Evolutionary conservation across 169 alveolate species (phyloP).

Genomic region (Eimeria tenella): DNA sequence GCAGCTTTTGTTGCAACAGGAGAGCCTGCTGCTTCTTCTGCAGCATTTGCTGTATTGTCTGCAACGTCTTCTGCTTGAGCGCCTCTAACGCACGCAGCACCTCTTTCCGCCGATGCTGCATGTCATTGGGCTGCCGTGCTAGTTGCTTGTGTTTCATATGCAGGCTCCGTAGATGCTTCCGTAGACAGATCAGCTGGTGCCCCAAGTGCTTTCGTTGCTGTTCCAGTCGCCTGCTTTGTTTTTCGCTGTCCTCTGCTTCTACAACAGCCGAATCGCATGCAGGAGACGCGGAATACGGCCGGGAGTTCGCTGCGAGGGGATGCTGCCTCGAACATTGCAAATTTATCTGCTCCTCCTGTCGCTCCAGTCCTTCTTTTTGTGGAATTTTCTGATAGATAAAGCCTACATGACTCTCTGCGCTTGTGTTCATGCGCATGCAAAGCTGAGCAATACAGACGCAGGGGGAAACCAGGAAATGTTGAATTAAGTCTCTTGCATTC

Average conservation of each 20-base stretch:
- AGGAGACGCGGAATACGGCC: not conserved
- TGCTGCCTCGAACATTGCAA: not conserved
- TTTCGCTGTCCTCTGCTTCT: not conserved
- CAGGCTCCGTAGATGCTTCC: not conserved
- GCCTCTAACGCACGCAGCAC: not conserved
- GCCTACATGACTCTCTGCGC: constrained; percentile 77
- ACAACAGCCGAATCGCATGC: constrained; percentile 3
- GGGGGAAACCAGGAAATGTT: not conserved
- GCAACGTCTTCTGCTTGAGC: not conserved
- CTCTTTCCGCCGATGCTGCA: constrained; percentile 33
- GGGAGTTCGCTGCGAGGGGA: not conserved
- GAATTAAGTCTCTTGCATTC: too few relatives aligned
- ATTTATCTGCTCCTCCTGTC: constrained; percentile 2
- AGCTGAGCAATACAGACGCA: constrained; percentile 51
- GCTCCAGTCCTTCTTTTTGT: not conserved
- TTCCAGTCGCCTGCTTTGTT: not conserved
- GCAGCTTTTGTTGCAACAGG: constrained; percentile 59
- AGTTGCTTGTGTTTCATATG: constrained; percentile 26
- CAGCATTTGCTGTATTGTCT: not conserved
- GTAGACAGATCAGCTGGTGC: constrained; percentile 5
- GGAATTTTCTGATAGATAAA: constrained; percentile 62
- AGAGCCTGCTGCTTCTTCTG: constrained; percentile 64
- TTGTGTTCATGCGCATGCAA: constrained; percentile 73
- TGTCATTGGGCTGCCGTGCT: not conserved
- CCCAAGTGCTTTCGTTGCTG: constrained; percentile 28